Evolutionary conservation across 176 grass and related monocot species (phyloP).

Genomic region (Phoenix roebelenii): DNA sequence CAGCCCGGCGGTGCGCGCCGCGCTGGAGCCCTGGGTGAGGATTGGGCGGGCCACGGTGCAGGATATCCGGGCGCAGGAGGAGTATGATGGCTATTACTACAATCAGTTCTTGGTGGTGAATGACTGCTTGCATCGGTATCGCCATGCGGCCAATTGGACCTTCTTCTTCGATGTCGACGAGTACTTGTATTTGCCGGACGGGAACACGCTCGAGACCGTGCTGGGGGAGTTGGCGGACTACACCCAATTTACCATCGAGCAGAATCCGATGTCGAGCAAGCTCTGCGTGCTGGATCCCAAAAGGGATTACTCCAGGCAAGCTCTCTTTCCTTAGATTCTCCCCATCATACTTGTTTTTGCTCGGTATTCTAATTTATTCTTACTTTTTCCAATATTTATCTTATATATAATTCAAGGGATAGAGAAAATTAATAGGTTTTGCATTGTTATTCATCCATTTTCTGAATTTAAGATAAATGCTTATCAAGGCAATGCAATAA

Average conservation of each 20-base stretch:
- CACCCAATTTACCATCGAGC: conserved; percentile 87
- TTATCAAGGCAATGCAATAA: too few species aligned
- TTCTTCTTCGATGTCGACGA: conserved; percentile 98
- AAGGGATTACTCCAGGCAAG: conserved; percentile 42
- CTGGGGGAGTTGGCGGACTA: conserved; percentile 36
- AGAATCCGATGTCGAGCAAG: conserved; percentile 91
- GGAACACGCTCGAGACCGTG: conserved; percentile 36
- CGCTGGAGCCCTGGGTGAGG: conserved; percentile 68
- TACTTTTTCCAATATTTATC: too few species aligned
- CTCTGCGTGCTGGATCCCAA: conserved; percentile 53
- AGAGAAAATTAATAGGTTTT: too few species aligned
- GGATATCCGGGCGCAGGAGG: conserved; percentile 60
- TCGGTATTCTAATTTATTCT: too few species aligned
- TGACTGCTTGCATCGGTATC: conserved; percentile 75
- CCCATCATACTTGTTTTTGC: not conserved
- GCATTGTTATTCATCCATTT: too few species aligned
- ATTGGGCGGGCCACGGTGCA: conserved; percentile 57
- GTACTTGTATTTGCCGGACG: conserved; percentile 62
- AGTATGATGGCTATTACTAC: conserved; percentile 88
- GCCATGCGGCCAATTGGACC: conserved; percentile 84
- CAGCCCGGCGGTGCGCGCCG: conserved; percentile 41
- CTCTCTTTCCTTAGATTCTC: not conserved
- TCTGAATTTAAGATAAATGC: too few species aligned
- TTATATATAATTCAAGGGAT: too few species aligned
- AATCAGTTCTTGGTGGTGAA: conserved; percentile 93